Percentiles rank a stretch among this genome's conserved stretches.
Conservation (phyloP, 148 eudicot species). For the Rhododendron ferrugineum region DNA sequence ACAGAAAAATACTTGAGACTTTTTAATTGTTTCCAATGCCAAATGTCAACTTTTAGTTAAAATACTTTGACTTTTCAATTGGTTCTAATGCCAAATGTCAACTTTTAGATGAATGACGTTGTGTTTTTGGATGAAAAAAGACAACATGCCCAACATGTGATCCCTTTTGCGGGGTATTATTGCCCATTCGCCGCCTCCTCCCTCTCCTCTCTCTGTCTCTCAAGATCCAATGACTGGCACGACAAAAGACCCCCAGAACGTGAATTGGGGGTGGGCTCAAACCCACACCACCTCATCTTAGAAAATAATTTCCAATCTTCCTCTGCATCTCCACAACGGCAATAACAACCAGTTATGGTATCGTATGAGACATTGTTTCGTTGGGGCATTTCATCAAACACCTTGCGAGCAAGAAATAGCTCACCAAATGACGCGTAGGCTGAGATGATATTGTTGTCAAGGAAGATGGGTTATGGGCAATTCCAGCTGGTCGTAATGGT, state of each 20-base stretch:
- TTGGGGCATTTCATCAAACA: constrained; percentile 66
- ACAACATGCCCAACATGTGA: no score
- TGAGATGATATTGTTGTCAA: constrained; percentile 42
- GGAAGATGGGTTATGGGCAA: constrained; percentile 45
- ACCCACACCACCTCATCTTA: constrained; percentile 49
- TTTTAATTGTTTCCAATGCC: no score
- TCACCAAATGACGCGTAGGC: constrained; percentile 28
- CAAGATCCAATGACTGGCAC: constrained; percentile 37
- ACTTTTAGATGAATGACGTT: no score
- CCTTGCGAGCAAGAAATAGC: constrained; percentile 34
- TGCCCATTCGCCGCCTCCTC: no score
- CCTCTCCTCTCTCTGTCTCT: no score
- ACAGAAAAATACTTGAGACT: no score
- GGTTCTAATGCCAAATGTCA: no score
- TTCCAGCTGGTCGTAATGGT: constrained; percentile 36
- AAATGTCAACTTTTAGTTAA: no score
- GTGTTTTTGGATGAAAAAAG: no score
- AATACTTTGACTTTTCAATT: no score
- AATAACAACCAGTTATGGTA: constrained; percentile 42
- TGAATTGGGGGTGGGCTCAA: constrained; percentile 41
- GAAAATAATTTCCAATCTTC: constrained; percentile 46
- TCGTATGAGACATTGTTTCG: constrained; percentile 59
- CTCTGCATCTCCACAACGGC: constrained; percentile 30
- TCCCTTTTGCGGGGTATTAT: no score
- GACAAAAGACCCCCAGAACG: constrained; percentile 52